Evolutionary conservation across 768 basidiomycete genomes (phyloP), one percentile per base, ranked within the genome.

Genomic region (Mycena crocata): DNA sequence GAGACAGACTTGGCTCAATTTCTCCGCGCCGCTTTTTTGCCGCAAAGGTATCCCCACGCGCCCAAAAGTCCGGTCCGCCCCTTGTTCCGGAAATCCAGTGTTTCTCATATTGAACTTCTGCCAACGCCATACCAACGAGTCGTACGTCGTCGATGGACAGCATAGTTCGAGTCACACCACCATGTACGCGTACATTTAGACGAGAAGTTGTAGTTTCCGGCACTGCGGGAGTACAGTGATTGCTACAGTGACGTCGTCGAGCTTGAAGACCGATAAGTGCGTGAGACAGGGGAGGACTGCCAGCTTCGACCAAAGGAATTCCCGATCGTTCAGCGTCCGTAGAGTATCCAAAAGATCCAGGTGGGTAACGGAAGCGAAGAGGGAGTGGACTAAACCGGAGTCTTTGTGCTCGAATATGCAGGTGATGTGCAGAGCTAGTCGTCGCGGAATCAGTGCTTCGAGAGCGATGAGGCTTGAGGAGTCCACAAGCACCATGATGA

Each of bases 231-330:
- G 45, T 17, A 39, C 13, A 28, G 31, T 31, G 9, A 12, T 23
- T 3, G 24, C 35, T 13, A 30, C 21, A 30, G 2, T 19, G 21
- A 39, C 0, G 1, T 35, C 28, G 24, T 14, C 14, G 5, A 45
- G 13, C 12, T 44, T 23, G 15, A 21, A 13, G 24, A 40, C 7
- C 14, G 52, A 40, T 14, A 62, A n/a, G 28, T 62, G 61, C 13
- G 61, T 62, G 32, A 62, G 52, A 9, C 15, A 17, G 17, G 61
- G 61, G n/a, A 62, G 31, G 3, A 46, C 31, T 6, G 61, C 40
- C 23, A 62, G 40, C 5, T 23, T 35, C 2, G 51, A 37, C 42
- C 48, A 45, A 26, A 6, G 13, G 15, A 17, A 31, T n/a, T n/a
- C n/a, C n/a, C n/a, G n/a, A n/a, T n/a, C n/a, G n/a, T n/a, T n/a